phyloP scores from a whole-genome alignment of 2,329 filamentous ascomycete species.

The Blastomyces silverae region DNA sequence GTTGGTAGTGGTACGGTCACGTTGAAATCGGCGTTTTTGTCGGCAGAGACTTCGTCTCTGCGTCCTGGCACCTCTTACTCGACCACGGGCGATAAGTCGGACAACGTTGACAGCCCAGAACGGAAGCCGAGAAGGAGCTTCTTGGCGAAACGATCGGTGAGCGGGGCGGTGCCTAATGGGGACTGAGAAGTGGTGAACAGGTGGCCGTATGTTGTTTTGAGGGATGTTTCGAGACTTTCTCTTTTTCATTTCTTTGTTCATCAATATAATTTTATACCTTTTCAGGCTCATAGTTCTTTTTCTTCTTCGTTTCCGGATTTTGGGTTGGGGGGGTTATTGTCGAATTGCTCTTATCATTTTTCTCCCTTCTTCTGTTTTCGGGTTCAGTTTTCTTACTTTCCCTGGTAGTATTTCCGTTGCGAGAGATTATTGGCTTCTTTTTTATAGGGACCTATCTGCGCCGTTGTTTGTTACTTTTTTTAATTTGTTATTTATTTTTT shows the following conservation, averaged over 20 bases:
- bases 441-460: neutral
- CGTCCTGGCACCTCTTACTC: conserved; percentile 36
- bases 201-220: neutral
- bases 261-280: conserved; percentile 4
- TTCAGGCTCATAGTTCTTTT: conserved; percentile 17
- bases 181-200: conserved; percentile 20
- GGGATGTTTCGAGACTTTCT: conserved; percentile 3
- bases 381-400: neutral
- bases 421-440: conserved; percentile 11
- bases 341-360: conserved; percentile 4
- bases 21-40: conserved; percentile 65
- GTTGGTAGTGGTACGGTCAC: conserved; percentile 67
- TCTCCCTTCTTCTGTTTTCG: neutral
- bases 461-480: neutral
- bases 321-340: neutral
- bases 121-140: conserved; percentile 43
- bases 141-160: conserved; percentile 39
- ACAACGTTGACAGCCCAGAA: conserved; percentile 35
- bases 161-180: conserved; percentile 25
- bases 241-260: neutral
- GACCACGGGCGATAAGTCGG: conserved; percentile 25
- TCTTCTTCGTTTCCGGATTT: conserved; percentile 12
- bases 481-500: neutral
- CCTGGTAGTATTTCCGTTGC: conserved; percentile 3
- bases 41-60: conserved; percentile 40